Evolutionary conservation across 1,139 yeast genomes (phyloP), one percentile per base, ranked within the genome.

Genomic region (Saccharomyces hybrid): DNA sequence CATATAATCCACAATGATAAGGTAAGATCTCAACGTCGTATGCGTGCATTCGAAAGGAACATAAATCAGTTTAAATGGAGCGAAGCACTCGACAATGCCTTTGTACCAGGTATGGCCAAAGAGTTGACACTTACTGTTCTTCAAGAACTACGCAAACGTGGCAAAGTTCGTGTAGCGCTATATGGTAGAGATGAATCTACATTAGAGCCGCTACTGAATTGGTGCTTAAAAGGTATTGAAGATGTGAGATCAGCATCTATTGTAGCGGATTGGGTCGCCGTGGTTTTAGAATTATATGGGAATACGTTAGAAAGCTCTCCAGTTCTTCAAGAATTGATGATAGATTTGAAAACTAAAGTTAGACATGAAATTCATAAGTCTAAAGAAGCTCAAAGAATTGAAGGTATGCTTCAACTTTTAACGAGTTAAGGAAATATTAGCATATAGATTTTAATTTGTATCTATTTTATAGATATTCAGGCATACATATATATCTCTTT

Each of bases 371-470:
- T 90, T 47, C 78, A 77, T 56, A 84, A 86, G 65, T 88, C 97
- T 50, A 82, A 83, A 67, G 96, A 91, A 68, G 96, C 98, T 7
- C 86, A 85, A 70, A 86, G 83, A 68, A 83, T 93, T 51, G 89
- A 87, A 64, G 99, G 99, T 57, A 93, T 93, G 98, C 77, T 93
- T 64, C 95, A 89, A 70, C 73, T 93, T 61, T 77, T 91, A 63
- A 82, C 78, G n/a, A 70, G 66, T 58, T 72, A 41, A 52, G 20
- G 2, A 9, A 20, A 38, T 38, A 38, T 38, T 48, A 20, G 44
- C 41, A 16, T 30, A 48, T 26, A 26, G 27, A 26, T 26, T 26
- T 26, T 13, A 20, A 20, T 31, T 48, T 20, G 13, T 47, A 9
- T 11, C 27, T 31, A 28, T 16, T 27, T 42, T 5, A 49, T 26